A percentile compares a stretch with the other conserved stretches of the same genome.
These are phyloP conservation scores for Naganishia vishniacii DNA, from an alignment of 768 basidiomycete species.

Conservation along the genomic window DNA sequence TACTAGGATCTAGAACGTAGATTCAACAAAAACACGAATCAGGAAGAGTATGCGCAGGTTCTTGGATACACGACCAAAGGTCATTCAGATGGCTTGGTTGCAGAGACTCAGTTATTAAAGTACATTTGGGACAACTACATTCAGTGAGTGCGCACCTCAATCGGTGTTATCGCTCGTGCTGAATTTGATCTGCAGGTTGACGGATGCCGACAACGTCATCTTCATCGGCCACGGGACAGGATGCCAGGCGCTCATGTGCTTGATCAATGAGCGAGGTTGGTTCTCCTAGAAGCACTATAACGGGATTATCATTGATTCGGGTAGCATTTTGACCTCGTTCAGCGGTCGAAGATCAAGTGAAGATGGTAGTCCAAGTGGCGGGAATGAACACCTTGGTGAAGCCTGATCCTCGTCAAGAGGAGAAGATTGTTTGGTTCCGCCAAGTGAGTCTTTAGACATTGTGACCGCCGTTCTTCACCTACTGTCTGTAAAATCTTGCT, in stretches of 20 bases:
- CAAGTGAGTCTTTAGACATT: slow-evolving; percentile 52
- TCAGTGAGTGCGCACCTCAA: slow-evolving; percentile 57
- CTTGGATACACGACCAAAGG: neutral
- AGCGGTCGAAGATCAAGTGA: slow-evolving; percentile 61
- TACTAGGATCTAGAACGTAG: neutral
- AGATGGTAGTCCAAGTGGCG: slow-evolving; percentile 71
- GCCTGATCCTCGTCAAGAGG: slow-evolving; percentile 53
- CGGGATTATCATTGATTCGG: too few species aligned
- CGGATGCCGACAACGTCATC: slow-evolving; percentile 65
- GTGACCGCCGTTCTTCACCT: neutral
- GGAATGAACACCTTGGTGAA: slow-evolving; percentile 53
- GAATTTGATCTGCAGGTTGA: slow-evolving; percentile 55
- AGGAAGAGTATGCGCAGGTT: slow-evolving; percentile 17
- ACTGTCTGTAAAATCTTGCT: neutral
- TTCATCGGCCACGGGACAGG: slow-evolving; percentile 84
- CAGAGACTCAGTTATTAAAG: slow-evolving; percentile 56
- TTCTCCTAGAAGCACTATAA: too few species aligned
- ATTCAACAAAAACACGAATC: slow-evolving; percentile 30
- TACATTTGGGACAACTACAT: slow-evolving; percentile 98
- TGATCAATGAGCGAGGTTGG: slow-evolving; percentile 66
- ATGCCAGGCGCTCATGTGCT: slow-evolving; percentile 66
- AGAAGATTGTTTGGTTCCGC: slow-evolving; percentile 66
- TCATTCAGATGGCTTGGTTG: slow-evolving; percentile 12
- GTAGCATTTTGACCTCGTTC: neutral
- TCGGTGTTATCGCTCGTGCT: neutral